Base-by-base conservation (phyloP, 1,284 basidiomycete genomes). In the Microbotryum violaceum region DNA sequence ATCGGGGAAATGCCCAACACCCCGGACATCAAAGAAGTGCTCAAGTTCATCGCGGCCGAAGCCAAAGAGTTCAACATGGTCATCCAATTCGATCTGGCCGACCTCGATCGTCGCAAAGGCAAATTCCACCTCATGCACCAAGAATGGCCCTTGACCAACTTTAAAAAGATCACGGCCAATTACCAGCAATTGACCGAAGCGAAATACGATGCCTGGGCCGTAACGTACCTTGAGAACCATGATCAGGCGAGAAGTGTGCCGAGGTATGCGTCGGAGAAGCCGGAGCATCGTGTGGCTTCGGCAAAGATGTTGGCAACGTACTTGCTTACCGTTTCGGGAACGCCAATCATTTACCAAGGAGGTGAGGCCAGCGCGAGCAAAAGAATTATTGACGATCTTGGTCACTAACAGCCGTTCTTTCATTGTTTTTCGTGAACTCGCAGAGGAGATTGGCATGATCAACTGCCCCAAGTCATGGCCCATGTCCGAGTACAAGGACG, bases 341-440 rank as follows among this genome's bases (percentile, higher is more conserved):
- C 87, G 9, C 72, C 85, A 64, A 89, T 83, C 72, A 77, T 89
- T 14, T 88, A 84, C 73, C 85, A 88, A 75, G 86, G 88, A 55
- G 16, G 63, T 55, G 21, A 21, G 60, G 45, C 12, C 37, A 18
- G 31, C 7, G 31, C 31, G 31, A 42, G 37, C 37, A 10, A 4
- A 42, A 18, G 37, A 42, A 18, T 3, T 16, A 10, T 16, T 3
- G 37, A 42, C 16, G 37, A 18, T 42, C 37, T 42, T 42, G 31
- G 12, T 42, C 10, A 21, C 47, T 55, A 18, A 55, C 33, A 1
- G 31, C 31, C 6, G 6, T 3, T 54, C 20, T 47, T 42, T 16
- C 2, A 42, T 42, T 25, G 10, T n/a, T 42, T 12, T 44, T 4
- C n/a, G 20, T n/a, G 44, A 16, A 16, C 52, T n/a, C 14, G 20